Percentiles rank a stretch among this genome's conserved stretches.
These are phyloP conservation scores for Ephemerocybe angulata DNA, from an alignment of 768 basidiomycete species.

Conservation along the genomic window DNA sequence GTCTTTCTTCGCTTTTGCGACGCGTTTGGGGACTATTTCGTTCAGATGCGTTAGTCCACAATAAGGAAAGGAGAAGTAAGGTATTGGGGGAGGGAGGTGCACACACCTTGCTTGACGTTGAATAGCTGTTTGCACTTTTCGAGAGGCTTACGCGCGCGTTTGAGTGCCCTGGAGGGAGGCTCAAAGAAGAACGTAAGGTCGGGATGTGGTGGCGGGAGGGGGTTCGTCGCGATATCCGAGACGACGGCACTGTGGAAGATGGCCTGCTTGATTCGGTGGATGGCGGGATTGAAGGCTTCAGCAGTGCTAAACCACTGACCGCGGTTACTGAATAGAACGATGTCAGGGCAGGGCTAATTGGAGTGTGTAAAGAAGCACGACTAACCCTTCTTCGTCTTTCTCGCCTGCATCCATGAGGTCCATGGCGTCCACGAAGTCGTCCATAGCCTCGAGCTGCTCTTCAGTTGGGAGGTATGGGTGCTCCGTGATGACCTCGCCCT, in stretches of 20 bases:
- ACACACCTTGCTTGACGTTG: constrained; percentile 72
- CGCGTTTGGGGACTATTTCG: constrained; percentile 58
- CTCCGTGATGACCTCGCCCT: constrained; percentile 65
- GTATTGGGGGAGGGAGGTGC: neutral
- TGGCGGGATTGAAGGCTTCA: constrained; percentile 81
- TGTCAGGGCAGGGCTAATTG: constrained; percentile 1
- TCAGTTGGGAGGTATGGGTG: constrained; percentile 84
- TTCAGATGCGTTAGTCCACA: neutral
- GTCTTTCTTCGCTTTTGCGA: constrained; percentile 53
- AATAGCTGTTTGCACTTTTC: constrained; percentile 62
- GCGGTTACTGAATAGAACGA: constrained; percentile 44
- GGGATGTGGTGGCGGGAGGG: constrained; percentile 82
- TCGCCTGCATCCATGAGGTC: constrained; percentile 77
- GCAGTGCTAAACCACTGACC: constrained; percentile 74
- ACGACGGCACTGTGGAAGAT: constrained; percentile 85
- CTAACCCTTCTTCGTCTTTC: constrained; percentile 72
- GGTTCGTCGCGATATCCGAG: constrained; percentile 65
- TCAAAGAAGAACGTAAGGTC: constrained; percentile 82
- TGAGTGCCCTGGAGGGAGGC: constrained; percentile 66
- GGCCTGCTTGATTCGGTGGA: constrained; percentile 91
- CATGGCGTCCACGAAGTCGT: constrained; percentile 83
- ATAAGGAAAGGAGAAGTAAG: neutral
- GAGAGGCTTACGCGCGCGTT: constrained; percentile 51
- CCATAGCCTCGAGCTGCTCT: constrained; percentile 79
- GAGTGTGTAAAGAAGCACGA: neutral